Conservation (phyloP, 257 asterid genomes). For the Solanum pimpinellifolium region DNA sequence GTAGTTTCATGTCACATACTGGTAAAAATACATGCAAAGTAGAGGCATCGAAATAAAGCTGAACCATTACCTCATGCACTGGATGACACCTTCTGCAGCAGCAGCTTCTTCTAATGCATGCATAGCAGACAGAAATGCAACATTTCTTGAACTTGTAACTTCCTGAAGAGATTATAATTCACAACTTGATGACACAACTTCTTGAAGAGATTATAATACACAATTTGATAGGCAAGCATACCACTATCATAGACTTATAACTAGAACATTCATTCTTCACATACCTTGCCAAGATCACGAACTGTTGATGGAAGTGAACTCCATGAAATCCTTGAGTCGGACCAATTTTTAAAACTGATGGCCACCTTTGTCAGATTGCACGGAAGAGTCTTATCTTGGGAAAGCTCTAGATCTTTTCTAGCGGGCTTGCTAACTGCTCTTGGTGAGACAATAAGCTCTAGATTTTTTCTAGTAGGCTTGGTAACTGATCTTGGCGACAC, state of each 20-base stretch:
- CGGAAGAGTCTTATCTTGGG: slow-evolving; percentile 23
- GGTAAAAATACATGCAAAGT: background rate
- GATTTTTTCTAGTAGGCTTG: slow-evolving; percentile 25
- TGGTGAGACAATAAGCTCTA: slow-evolving; percentile 38
- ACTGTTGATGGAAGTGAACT: slow-evolving; percentile 47
- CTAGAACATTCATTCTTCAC: background rate
- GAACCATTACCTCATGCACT: slow-evolving; percentile 56
- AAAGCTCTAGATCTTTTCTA: slow-evolving; percentile 26
- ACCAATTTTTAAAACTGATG: slow-evolving; percentile 20
- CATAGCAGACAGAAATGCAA: slow-evolving; percentile 47
- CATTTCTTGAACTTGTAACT: slow-evolving; percentile 33
- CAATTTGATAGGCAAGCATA: background rate
- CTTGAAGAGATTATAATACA: background rate
- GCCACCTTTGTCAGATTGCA: slow-evolving; percentile 34
- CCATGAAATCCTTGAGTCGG: slow-evolving; percentile 42
- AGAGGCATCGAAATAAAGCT: background rate
- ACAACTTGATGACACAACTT: background rate
- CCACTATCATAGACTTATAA: background rate
- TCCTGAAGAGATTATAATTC: slow-evolving; percentile 28
- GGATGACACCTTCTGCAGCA: slow-evolving; percentile 44
- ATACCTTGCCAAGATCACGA: slow-evolving; percentile 66
- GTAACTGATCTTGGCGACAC: slow-evolving; percentile 16
- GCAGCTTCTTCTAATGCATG: slow-evolving; percentile 82
- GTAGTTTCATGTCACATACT: background rate
- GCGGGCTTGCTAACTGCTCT: slow-evolving; percentile 24